Evolutionary conservation across 2,329 filamentous ascomycete species (phyloP).

Genomic region (Fusarium dimerum): DNA sequence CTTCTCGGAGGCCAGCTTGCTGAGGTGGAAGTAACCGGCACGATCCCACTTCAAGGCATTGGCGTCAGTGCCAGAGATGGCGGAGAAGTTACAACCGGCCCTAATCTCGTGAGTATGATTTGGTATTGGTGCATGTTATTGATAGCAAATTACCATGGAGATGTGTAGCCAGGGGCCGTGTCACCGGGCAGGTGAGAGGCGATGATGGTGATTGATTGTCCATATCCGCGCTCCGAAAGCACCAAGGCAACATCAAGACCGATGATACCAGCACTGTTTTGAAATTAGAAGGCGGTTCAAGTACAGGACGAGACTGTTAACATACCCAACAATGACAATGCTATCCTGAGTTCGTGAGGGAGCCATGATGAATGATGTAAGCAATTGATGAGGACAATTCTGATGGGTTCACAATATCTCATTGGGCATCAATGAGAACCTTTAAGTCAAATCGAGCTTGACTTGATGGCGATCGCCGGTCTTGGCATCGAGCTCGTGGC

Average conservation of each 20-base stretch:
- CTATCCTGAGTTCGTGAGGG: not conserved
- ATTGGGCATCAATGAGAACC: too few species aligned
- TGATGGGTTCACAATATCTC: too few species aligned
- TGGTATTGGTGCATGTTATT: not conserved
- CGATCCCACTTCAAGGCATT: constrained; percentile 46
- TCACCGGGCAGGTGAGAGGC: constrained; percentile 45
- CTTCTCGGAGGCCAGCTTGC: constrained; percentile 32
- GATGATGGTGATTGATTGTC: constrained; percentile 36
- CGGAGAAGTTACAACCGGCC: constrained; percentile 47
- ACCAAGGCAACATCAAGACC: constrained; percentile 41
- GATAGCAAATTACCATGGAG: constrained; percentile 37
- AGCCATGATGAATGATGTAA: too few species aligned
- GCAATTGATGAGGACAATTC: too few species aligned
- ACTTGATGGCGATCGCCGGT: too few species aligned
- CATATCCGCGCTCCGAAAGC: constrained; percentile 37
- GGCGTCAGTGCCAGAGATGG: constrained; percentile 42
- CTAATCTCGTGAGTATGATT: constrained; percentile 14
- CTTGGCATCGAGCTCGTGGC: too few species aligned
- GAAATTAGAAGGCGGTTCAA: too few species aligned
- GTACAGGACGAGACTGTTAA: not conserved
- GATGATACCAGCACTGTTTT: constrained; percentile 38
- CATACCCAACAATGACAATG: constrained; percentile 29
- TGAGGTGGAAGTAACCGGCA: constrained; percentile 40
- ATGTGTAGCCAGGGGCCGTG: constrained; percentile 40
- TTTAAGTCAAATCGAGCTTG: too few species aligned